These are phyloP conservation scores for Cladophialophora yegresii DNA, from an alignment of 2,329 filamentous ascomycete genomes.

Conservation along the genomic window DNA sequence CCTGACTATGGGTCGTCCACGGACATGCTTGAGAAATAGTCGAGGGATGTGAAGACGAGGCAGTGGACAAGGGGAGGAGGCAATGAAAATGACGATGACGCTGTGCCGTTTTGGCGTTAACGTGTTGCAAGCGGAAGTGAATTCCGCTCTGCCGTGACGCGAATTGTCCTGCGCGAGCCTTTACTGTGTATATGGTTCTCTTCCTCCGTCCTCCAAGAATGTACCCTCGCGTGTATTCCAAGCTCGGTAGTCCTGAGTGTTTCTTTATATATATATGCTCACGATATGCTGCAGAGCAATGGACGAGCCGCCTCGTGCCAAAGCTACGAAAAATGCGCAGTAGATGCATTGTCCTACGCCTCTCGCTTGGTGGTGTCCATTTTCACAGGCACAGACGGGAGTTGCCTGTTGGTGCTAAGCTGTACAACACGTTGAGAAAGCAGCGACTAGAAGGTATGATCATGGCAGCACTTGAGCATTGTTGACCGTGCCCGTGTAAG, in stretches of 20 bases:
- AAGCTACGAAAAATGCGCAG: background rate
- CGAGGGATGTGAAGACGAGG: background rate
- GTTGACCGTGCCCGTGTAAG: background rate
- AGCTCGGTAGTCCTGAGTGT: background rate
- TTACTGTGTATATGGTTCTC: background rate
- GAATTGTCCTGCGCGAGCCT: background rate
- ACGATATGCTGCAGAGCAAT: background rate
- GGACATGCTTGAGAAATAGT: too few relatives aligned
- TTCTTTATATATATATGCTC: background rate
- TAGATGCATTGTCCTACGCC: background rate
- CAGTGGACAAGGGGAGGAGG: too few relatives aligned
- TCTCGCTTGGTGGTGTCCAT: background rate
- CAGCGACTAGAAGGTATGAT: background rate
- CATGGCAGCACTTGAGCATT: background rate
- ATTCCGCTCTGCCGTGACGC: background rate
- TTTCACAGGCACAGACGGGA: background rate
- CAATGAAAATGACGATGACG: background rate
- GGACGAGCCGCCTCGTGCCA: background rate
- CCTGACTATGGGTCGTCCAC: too few relatives aligned
- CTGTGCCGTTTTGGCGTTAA: background rate
- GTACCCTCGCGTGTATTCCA: background rate
- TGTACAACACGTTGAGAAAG: background rate
- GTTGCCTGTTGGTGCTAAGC: background rate
- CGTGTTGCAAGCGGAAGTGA: background rate
- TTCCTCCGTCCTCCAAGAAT: background rate